Percentiles rank a stretch among this genome's conserved stretches.
These are phyloP conservation scores for Eucalyptus urophylla DNA, from an alignment of 345 rosid genomes.

Conservation along the genomic window DNA sequence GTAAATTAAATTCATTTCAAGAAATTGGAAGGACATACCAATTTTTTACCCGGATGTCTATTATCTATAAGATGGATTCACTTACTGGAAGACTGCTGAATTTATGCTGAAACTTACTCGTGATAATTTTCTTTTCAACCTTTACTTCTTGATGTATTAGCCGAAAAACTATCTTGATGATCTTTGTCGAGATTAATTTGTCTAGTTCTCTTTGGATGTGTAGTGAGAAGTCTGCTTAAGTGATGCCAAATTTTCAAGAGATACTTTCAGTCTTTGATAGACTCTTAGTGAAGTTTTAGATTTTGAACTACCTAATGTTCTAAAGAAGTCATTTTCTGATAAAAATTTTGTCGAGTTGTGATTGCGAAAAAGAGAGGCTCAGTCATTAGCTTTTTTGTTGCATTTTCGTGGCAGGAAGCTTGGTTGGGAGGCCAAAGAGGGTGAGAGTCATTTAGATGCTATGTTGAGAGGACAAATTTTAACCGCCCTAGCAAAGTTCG, in stretches of 20 bases:
- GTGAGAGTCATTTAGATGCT: conserved; percentile 83
- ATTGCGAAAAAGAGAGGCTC: not conserved
- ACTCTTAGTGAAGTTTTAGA: not conserved
- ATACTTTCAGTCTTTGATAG: not conserved
- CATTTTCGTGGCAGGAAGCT: conserved; percentile 41
- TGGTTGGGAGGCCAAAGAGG: conserved; percentile 83
- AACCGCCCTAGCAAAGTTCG: conserved; percentile 62
- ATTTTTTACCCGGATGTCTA: not conserved
- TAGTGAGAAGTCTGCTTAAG: not conserved
- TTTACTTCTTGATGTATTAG: not conserved
- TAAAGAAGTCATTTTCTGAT: not conserved
- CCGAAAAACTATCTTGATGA: not conserved
- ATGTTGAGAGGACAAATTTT: conserved; percentile 91
- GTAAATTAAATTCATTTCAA: not conserved
- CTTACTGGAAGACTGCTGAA: not conserved
- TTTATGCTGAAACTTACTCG: not conserved
- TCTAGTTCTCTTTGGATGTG: not conserved
- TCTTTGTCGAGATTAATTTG: not conserved
- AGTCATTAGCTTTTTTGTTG: not conserved
- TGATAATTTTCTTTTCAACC: not conserved
- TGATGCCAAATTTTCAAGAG: not conserved
- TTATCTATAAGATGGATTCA: not conserved
- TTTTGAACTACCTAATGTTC: not conserved
- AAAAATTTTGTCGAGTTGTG: not conserved
- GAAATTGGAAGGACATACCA: not conserved